Evolutionary conservation across 805 yeast species (phyloP).

Genomic region (Candida boleticola): DNA sequence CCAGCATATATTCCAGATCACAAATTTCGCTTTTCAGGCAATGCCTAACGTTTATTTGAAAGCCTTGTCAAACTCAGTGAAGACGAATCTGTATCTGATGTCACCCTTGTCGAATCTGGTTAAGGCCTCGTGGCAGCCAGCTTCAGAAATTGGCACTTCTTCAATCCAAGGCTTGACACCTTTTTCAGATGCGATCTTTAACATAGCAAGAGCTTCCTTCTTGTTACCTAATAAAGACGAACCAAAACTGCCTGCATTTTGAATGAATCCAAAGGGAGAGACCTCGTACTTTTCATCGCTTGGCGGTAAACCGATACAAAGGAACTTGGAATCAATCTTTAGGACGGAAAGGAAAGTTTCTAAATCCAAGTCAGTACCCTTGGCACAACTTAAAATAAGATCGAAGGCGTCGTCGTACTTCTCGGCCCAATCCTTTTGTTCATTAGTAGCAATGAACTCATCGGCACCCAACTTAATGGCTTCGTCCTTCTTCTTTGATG

Average conservation of each 20-base stretch:
- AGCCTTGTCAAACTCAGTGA: conserved; percentile 53
- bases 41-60: conserved; percentile 26
- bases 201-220: conserved; percentile 63
- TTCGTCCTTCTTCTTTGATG: conserved; percentile 45
- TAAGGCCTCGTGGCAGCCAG: conserved; percentile 53
- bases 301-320: conserved; percentile 67
- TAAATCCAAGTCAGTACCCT: conserved; percentile 32
- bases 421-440: conserved; percentile 40
- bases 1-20: too few relatives aligned
- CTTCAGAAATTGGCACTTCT: conserved; percentile 51
- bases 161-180: conserved; percentile 64
- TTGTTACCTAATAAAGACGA: conserved; percentile 62
- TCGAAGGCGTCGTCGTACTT: conserved; percentile 38
- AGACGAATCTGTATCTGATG: conserved; percentile 62
- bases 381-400: conserved; percentile 49
- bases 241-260: conserved; percentile 50
- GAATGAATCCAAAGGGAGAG: conserved; percentile 51
- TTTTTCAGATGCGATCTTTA: conserved; percentile 60
- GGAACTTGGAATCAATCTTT: conserved; percentile 56
- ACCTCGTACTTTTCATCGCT: conserved; percentile 41
- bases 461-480: conserved; percentile 53
- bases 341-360: conserved; percentile 37
- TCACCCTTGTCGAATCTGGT: conserved; percentile 53
- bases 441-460: conserved; percentile 50
- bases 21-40: too few relatives aligned